Evolutionary conservation across 495 filamentous ascomycete species (phyloP).

Genomic region (Stereocaulon alpinum): DNA sequence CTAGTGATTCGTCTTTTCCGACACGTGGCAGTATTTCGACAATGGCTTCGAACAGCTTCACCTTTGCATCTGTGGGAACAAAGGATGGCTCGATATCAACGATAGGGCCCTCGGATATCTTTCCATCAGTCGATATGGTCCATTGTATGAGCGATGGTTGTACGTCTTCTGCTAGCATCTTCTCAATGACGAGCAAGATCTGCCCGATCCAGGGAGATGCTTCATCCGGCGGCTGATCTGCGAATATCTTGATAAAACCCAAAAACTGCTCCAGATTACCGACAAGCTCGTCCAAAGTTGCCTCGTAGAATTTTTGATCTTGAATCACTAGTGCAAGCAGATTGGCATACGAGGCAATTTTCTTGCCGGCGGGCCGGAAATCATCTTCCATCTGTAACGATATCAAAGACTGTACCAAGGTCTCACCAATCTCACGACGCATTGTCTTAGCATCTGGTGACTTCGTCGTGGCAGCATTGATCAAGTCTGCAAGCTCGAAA

Average conservation of each 20-base stretch:
- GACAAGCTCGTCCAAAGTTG: constrained; percentile 63
- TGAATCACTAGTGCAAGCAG: constrained; percentile 82
- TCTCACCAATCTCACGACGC: constrained; percentile 67
- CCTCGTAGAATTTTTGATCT: constrained; percentile 67
- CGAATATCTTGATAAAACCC: constrained; percentile 66
- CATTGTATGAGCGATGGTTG: constrained; percentile 68
- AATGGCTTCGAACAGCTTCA: constrained; percentile 59
- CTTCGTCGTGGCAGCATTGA: constrained; percentile 64
- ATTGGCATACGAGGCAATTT: constrained; percentile 88
- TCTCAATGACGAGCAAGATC: constrained; percentile 81
- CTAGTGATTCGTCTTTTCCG: constrained; percentile 75
- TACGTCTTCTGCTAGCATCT: constrained; percentile 74
- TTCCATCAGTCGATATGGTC: constrained; percentile 43
- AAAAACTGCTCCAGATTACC: constrained; percentile 68
- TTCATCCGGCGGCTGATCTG: constrained; percentile 56
- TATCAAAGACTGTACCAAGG: constrained; percentile 76
- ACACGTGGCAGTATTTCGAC: constrained; percentile 75
- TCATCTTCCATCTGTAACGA: constrained; percentile 72
- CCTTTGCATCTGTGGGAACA: constrained; percentile 55
- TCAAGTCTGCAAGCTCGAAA: constrained; percentile 82
- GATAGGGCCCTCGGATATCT: constrained; percentile 37
- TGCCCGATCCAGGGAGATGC: constrained; percentile 85
- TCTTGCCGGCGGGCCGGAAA: constrained; percentile 58
- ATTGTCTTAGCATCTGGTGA: constrained; percentile 51
- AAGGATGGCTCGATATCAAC: constrained; percentile 51